Conservation (phyloP, 169 alveolate genomes). For the Plasmodium gaboni region DNA sequence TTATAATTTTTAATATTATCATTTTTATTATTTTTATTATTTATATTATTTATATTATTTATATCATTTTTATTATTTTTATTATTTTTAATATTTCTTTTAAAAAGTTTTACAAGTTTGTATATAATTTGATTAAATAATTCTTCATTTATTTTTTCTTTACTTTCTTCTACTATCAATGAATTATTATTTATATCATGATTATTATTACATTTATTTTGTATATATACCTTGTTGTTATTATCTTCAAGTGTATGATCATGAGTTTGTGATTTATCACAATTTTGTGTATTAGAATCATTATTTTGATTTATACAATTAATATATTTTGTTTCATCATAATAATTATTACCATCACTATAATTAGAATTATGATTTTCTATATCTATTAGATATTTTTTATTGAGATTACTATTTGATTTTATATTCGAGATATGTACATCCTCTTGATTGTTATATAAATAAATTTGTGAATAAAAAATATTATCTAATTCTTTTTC, state of each 20-base stretch:
- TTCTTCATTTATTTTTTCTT: constrained; percentile 28
- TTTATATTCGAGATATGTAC: too few relatives aligned
- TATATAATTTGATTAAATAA: constrained; percentile 35
- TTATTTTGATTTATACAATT: not conserved
- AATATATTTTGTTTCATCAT: too few relatives aligned
- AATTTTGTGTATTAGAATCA: not conserved
- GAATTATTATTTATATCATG: not conserved
- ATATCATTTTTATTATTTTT: not conserved
- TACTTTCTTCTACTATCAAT: constrained; percentile 12
- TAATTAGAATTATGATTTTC: too few relatives aligned
- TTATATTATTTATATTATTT: too few relatives aligned
- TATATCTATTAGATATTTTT: not conserved
- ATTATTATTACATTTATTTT: not conserved
- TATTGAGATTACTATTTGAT: not conserved
- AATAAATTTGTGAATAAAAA: constrained; percentile 36
- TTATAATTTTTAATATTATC: too few relatives aligned
- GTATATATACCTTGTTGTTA: too few relatives aligned
- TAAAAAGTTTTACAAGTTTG: constrained; percentile 45
- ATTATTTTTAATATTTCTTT: not conserved
- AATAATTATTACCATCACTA: not conserved
- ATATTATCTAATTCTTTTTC: constrained; percentile 41
- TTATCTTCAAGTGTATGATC: too few relatives aligned
- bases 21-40: not conserved
- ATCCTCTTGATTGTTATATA: constrained; percentile 4
- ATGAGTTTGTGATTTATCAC: not conserved